phyloP scores from a whole-genome alignment of 179 eudicot species.

The Beta corolliflora region DNA sequence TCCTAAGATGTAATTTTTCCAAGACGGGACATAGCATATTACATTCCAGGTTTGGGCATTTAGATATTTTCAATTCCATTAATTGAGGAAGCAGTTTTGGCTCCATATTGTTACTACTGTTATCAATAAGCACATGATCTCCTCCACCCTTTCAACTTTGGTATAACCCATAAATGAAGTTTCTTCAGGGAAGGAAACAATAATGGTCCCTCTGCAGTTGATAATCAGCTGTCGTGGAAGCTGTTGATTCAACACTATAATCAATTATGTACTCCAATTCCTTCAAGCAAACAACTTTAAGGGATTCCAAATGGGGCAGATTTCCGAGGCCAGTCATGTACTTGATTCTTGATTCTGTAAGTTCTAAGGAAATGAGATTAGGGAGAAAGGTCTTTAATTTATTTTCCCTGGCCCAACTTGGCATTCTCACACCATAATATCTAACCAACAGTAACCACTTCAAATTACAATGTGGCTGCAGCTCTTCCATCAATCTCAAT shows the following conservation, averaged over 20 bases:
- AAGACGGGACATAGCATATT: background rate
- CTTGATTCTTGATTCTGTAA: background rate
- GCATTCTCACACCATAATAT: background rate
- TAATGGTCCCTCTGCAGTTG: no score
- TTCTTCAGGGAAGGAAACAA: slow-evolving; percentile 12
- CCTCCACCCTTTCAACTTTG: slow-evolving; percentile 16
- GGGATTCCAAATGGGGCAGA: background rate
- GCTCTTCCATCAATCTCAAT: background rate
- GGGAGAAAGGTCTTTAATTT: background rate
- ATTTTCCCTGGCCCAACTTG: background rate
- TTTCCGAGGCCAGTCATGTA: background rate
- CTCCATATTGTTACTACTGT: background rate
- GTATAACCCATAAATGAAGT: rapidly evolving
- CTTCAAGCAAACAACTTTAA: background rate
- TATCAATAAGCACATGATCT: no score
- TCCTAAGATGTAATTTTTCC: background rate
- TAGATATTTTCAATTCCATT: background rate
- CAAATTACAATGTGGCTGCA: slow-evolving; percentile 27
- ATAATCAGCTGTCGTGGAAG: no score
- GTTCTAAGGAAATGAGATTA: background rate
- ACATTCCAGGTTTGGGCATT: background rate
- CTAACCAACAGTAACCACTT: background rate
- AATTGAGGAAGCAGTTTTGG: background rate
- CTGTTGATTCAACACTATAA: background rate
- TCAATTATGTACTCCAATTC: slow-evolving; percentile 9